Conservation (phyloP, 2,329 filamentous ascomycete genomes). For the Daldinia sp. region DNA sequence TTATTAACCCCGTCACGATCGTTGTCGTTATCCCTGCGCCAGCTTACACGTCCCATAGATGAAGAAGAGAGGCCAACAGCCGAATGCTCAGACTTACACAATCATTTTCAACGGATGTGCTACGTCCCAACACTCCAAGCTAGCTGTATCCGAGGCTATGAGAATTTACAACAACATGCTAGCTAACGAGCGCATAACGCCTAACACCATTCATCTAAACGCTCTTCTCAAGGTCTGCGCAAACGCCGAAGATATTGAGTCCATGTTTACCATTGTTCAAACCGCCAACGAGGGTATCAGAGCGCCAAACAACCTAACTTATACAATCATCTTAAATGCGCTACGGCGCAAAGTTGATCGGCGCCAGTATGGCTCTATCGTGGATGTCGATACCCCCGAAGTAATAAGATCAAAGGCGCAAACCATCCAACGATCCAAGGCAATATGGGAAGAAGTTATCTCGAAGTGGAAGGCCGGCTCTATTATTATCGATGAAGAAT, state of each 20-base stretch:
- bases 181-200: conserved; percentile 68
- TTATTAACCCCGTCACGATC: conserved; percentile 20
- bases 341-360: conserved; percentile 62
- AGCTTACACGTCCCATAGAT: conserved; percentile 61
- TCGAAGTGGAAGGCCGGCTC: conserved; percentile 77
- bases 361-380: conserved; percentile 41
- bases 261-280: conserved; percentile 79
- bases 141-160: conserved; percentile 73
- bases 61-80: conserved; percentile 88
- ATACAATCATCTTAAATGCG: conserved; percentile 82
- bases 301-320: conserved; percentile 76
- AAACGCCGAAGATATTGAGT: conserved; percentile 77
- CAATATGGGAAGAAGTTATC: conserved; percentile 83
- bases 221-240: conserved; percentile 85
- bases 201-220: conserved; percentile 85
- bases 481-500: conserved; percentile 76
- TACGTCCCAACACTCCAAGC: conserved; percentile 62
- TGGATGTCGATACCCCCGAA: conserved; percentile 42
- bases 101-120: conserved; percentile 81
- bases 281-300: conserved; percentile 71
- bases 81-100: conserved; percentile 85
- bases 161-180: conserved; percentile 80
- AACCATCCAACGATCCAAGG: conserved; percentile 71
- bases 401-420: conserved; percentile 49
- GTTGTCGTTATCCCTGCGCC: conserved; percentile 29